A percentile compares a stretch with the other conserved stretches of the same genome.
phyloP scores from a whole-genome alignment of 148 eudicot genomes.

The Polygonum aviculare region DNA sequence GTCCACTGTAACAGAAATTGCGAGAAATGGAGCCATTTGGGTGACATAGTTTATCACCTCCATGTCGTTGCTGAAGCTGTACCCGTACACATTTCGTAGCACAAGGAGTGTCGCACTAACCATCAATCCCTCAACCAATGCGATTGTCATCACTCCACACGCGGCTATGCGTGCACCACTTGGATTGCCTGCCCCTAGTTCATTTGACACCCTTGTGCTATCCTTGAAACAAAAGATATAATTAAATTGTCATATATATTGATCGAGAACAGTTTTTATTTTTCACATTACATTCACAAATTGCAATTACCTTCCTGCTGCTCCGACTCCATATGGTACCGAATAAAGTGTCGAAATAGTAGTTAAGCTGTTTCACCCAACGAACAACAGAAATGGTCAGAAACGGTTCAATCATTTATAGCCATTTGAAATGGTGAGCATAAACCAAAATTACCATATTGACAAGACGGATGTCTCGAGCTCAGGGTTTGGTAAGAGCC shows the following conservation, averaged over 20 bases:
- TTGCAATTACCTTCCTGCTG: constrained; percentile 54
- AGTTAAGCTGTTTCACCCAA: constrained; percentile 36
- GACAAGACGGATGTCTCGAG: constrained; percentile 76
- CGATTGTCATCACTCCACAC: background rate
- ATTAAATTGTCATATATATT: background rate
- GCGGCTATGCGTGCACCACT: background rate
- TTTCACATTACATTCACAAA: too few species aligned
- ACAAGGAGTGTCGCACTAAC: background rate
- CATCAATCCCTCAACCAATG: background rate
- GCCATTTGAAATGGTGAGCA: background rate
- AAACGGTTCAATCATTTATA: background rate
- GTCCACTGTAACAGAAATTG: background rate
- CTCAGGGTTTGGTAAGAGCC: constrained; percentile 68
- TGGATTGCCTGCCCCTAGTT: constrained; percentile 8
- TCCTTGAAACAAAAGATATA: background rate
- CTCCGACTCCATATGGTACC: constrained; percentile 66
- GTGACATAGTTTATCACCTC: background rate
- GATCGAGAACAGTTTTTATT: background rate
- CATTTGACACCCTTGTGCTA: constrained; percentile 10
- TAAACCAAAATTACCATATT: constrained; percentile 52
- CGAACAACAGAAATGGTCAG: background rate
- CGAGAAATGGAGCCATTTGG: background rate
- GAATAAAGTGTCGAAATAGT: constrained; percentile 61
- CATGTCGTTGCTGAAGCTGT: background rate
- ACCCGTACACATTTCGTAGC: background rate